Evolutionary conservation across 2,329 filamentous ascomycete genomes (phyloP).

Genomic region (Didymellaceae sp.): DNA sequence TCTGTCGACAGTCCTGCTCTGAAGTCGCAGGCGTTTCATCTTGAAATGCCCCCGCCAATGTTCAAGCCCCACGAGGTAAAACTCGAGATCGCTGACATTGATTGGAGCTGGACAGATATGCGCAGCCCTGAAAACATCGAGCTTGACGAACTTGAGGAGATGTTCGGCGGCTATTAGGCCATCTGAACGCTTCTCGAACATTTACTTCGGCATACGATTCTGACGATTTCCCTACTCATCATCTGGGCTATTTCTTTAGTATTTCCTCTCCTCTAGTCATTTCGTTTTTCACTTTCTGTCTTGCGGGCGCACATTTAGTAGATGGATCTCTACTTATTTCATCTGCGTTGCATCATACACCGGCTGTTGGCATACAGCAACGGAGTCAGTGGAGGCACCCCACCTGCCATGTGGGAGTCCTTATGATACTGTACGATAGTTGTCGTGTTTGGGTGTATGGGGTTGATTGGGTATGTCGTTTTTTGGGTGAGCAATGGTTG

Average conservation of each 20-base stretch:
- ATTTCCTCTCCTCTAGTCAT: constrained; percentile 36
- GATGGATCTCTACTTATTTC: constrained; percentile 34
- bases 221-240: constrained; percentile 40
- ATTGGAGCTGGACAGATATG: constrained; percentile 53
- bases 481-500: constrained; percentile 37
- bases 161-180: constrained; percentile 75
- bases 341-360: constrained; percentile 41
- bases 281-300: constrained; percentile 25
- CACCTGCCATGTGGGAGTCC: constrained; percentile 22
- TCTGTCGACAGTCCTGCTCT: constrained; percentile 55
- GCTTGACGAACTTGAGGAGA: constrained; percentile 88
- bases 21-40: constrained; percentile 43
- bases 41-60: constrained; percentile 42
- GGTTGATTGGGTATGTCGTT: constrained; percentile 27
- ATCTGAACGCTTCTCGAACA: constrained; percentile 10
- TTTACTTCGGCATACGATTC: constrained; percentile 28
- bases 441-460: constrained; percentile 38
- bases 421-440: constrained; percentile 33
- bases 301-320: constrained; percentile 32
- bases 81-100: constrained; percentile 41
- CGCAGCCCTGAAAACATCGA: constrained; percentile 86
- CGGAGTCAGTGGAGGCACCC: constrained; percentile 19
- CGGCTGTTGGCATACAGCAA: constrained; percentile 24
- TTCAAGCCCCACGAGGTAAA: constrained; percentile 44
- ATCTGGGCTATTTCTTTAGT: constrained; percentile 26